These are phyloP conservation scores for Aspergillus flavus DNA, from an alignment of 2,329 filamentous ascomycete species.

Conservation along the genomic window DNA sequence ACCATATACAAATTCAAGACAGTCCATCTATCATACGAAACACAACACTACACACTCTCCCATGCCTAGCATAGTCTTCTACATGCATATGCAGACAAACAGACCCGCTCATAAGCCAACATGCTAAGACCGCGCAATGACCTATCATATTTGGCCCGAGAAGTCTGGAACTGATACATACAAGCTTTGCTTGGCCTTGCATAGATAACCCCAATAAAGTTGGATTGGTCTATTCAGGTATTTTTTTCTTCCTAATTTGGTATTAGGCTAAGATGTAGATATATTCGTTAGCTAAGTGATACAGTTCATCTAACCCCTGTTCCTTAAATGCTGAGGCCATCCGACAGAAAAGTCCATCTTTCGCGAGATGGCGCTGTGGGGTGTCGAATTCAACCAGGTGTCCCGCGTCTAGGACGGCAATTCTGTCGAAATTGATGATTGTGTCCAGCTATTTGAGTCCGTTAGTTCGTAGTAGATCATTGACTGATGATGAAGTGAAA, in stretches of 20 bases:
- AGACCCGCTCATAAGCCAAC: not conserved
- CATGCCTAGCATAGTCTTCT: not conserved
- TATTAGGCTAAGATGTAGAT: too few species aligned
- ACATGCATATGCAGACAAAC: not conserved
- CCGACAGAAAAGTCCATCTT: not conserved
- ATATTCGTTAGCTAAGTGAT: too few species aligned
- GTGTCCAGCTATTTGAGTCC: conserved; percentile 32
- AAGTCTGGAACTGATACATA: not conserved
- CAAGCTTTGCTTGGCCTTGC: not conserved
- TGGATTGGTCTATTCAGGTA: too few species aligned
- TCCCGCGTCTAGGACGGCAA: conserved; percentile 1
- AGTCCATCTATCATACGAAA: not conserved
- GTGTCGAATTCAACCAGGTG: not conserved
- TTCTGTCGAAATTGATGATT: not conserved
- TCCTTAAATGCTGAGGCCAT: conserved; percentile 1
- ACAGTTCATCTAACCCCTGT: not conserved
- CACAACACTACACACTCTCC: not conserved
- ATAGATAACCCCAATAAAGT: too few species aligned
- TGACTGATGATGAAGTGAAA: not conserved
- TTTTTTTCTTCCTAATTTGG: too few species aligned
- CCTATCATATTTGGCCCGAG: not conserved
- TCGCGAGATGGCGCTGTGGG: conserved; percentile 2
- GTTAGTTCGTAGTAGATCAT: not conserved
- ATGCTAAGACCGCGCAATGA: not conserved
- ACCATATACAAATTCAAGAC: too few species aligned